These are phyloP conservation scores for Amauroascus verrucosus DNA, from an alignment of 2,329 filamentous ascomycete genomes.

Conservation along the genomic window DNA sequence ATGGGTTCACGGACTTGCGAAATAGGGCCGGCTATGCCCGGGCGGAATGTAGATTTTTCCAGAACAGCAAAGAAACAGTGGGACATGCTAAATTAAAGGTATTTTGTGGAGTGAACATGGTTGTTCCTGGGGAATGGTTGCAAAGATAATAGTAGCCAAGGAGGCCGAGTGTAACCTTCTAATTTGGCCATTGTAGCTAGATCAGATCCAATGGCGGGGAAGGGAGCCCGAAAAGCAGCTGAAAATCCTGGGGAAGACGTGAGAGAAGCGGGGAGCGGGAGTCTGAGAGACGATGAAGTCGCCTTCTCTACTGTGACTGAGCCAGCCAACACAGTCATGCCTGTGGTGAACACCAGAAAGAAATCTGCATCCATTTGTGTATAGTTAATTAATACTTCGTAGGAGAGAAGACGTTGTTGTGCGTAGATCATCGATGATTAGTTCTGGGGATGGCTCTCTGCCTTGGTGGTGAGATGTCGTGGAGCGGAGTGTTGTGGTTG, in stretches of 20 bases:
- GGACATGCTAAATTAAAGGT: constrained; percentile 1
- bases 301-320: not conserved
- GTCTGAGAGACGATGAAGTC: no score
- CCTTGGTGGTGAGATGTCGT: no score
- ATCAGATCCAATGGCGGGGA: not conserved
- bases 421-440: not conserved
- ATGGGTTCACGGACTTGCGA: no score
- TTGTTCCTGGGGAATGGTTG: constrained; percentile 5
- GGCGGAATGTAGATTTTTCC: not conserved
- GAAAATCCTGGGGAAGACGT: not conserved
- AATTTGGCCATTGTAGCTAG: not conserved
- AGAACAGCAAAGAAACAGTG: not conserved
- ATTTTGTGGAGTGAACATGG: constrained; percentile 7
- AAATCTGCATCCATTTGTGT: not conserved
- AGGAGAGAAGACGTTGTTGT: no score
- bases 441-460: not conserved
- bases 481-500: no score
- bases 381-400: no score
- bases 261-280: not conserved
- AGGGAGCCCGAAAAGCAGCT: not conserved
- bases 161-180: constrained; percentile 8
- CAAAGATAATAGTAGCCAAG: constrained; percentile 4
- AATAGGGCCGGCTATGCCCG: not conserved
- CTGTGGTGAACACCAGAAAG: not conserved
- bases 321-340: no score